Evolutionary conservation across 495 filamentous ascomycete species (phyloP), one percentile per base, ranked within the genome.

Genomic region (Hypoxylon cercidicola): DNA sequence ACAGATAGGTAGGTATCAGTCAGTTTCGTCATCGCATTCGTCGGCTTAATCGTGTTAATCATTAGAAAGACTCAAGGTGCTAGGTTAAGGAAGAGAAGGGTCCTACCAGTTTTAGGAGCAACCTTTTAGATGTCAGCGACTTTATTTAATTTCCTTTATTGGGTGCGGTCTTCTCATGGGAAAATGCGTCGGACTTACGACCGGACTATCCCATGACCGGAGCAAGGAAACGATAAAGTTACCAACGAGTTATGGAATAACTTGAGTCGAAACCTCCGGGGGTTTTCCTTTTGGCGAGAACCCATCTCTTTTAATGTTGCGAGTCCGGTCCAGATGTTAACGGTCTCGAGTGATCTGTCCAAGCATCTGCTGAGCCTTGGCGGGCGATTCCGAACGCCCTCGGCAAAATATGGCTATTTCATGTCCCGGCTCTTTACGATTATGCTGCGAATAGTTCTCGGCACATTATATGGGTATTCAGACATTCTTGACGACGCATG

Each of bases 361-460:
- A 9, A 37, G 39, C 23, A 12, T 28, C 25, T 28, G 25, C 25
- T 28, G 16, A 11, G 23, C 48, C 58, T 68, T 55, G 44, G 55
- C 65, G 60, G 65, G 44, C 11, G 21, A 41, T 40, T 47, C 65
- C 55, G 55, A 45, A 59, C 37, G 39, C 43, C 55, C 65, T 63
- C 65, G 65, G 65, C 65, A 68, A 68, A 67, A 63, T 68, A 60
- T 18, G 51, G 45, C 44, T 30, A 32, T 32, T 7, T 35, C 12
- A 2, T 11, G 23, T 58, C 57, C 55, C 48, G 47, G 54, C 41
- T 58, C 48, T 62, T 54, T 53, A 51, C 23, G 43, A 48, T 53
- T 44, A 20, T 50, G 41, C 47, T 13, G 45, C 20, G 30, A 52
- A 13, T 16, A 55, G 18, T 46, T 46, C 43, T 35, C 35, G 40